Conservation (phyloP, 192 early-diverging fungal genomes). For the Linnemannia hyalina region DNA sequence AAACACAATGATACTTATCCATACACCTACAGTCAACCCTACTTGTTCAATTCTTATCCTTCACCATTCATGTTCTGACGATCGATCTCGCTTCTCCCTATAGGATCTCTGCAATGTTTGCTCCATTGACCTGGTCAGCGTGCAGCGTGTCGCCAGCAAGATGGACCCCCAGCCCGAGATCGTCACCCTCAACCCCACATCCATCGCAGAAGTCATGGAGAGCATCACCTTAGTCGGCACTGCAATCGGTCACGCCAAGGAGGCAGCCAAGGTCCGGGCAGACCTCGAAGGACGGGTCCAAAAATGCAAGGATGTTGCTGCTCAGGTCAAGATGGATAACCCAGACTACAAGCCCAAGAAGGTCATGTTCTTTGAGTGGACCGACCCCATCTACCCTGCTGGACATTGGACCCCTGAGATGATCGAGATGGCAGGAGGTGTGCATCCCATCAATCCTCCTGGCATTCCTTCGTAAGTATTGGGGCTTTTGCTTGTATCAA, state of each 20-base stretch:
- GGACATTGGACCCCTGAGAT: slow-evolving; percentile 70
- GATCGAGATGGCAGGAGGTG: slow-evolving; percentile 61
- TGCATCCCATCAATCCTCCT: slow-evolving; percentile 59
- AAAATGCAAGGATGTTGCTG: slow-evolving; percentile 36
- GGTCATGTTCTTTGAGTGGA: slow-evolving; percentile 67
- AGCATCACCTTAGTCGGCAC: slow-evolving; percentile 59
- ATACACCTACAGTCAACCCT: background rate
- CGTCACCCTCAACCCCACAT: slow-evolving; percentile 57
- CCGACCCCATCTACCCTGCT: slow-evolving; percentile 63
- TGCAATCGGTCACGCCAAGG: slow-evolving; percentile 45
- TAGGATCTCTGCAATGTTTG: slow-evolving; percentile 68
- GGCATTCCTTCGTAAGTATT: slow-evolving; percentile 61
- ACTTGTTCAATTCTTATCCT: no score
- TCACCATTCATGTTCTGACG: background rate
- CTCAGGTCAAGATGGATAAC: slow-evolving; percentile 7
- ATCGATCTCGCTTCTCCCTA: background rate
- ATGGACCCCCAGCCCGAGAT: slow-evolving; percentile 59
- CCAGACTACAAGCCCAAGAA: slow-evolving; percentile 42
- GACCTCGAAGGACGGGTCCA: slow-evolving; percentile 54
- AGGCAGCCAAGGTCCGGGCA: slow-evolving; percentile 42
- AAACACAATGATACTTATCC: background rate
- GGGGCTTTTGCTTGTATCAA: background rate
- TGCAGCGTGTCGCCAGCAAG: slow-evolving; percentile 61
- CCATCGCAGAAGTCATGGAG: slow-evolving; percentile 60
- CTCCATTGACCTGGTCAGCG: slow-evolving; percentile 65